Conservation (phyloP, 805 yeast species). For the Starmerella cellae region DNA sequence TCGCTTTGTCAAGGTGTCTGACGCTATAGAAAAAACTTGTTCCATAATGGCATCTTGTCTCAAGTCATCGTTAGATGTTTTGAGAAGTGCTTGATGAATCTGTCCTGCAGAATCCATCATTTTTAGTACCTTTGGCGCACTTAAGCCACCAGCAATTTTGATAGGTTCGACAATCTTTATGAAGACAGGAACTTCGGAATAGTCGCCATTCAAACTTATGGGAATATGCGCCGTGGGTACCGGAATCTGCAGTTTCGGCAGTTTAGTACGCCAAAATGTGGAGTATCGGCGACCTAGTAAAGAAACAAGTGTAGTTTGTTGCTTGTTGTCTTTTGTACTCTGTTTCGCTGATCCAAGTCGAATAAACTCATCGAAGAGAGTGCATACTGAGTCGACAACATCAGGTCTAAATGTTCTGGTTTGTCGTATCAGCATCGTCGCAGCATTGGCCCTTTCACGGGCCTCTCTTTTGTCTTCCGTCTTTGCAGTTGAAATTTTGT, state of each 20-base stretch:
- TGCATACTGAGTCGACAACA: background rate
- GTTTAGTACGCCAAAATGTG: slow-evolving; percentile 42
- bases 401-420: background rate
- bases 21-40: slow-evolving; percentile 84
- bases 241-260: slow-evolving; percentile 42
- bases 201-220: slow-evolving; percentile 34
- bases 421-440: background rate
- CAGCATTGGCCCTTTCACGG: slow-evolving; percentile 1
- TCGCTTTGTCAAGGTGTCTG: slow-evolving; percentile 31
- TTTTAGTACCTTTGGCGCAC: slow-evolving; percentile 69
- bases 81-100: slow-evolving; percentile 47
- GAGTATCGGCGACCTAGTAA: slow-evolving; percentile 24
- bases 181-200: slow-evolving; percentile 38
- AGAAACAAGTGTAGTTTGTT: background rate
- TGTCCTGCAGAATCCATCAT: slow-evolving; percentile 47
- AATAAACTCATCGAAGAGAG: background rate
- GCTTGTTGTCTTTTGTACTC: background rate
- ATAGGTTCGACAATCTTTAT: slow-evolving; percentile 35
- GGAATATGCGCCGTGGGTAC: slow-evolving; percentile 48
- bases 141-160: slow-evolving; percentile 69
- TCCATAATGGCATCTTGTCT: slow-evolving; percentile 97
- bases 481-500: slow-evolving; percentile 4
- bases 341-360: background rate
- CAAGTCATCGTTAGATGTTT: slow-evolving; percentile 72
- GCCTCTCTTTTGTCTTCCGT: background rate